phyloP scores from a whole-genome alignment of 305 asterid species.

The Vinca major region DNA sequence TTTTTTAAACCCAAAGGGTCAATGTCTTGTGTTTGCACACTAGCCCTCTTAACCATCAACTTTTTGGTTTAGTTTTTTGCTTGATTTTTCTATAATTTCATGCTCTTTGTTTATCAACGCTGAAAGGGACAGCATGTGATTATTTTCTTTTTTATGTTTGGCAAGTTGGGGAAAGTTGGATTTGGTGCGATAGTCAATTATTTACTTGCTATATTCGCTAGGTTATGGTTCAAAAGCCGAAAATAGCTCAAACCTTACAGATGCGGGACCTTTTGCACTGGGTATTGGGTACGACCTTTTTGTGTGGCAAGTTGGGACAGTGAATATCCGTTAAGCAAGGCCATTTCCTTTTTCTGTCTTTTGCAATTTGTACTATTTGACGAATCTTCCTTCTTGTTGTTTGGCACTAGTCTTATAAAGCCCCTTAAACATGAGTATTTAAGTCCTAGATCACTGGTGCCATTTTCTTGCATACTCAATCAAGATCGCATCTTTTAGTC shows the following conservation, averaged over 20 bases:
- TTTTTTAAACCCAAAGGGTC: conserved; percentile 12
- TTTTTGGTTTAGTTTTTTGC: conserved; percentile 19
- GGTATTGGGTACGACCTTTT: neutral
- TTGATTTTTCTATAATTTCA: conserved; percentile 30
- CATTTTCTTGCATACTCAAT: conserved; percentile 11
- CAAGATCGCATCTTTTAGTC: conserved; percentile 13
- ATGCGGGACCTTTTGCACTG: too few relatives aligned
- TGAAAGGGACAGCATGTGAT: conserved; percentile 30
- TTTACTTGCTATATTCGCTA: too few relatives aligned
- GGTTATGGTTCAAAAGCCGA: too few relatives aligned
- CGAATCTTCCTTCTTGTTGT: conserved; percentile 44
- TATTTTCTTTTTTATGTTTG: neutral
- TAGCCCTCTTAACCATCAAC: neutral
- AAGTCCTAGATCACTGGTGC: conserved; percentile 21
- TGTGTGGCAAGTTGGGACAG: conserved; percentile 50
- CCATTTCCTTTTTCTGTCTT: conserved; percentile 52
- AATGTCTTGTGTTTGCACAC: conserved; percentile 17
- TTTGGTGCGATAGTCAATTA: too few relatives aligned
- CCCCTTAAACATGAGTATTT: conserved; percentile 6
- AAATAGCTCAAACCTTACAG: too few relatives aligned
- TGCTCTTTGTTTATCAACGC: conserved; percentile 21
- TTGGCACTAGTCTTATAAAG: conserved; percentile 6
- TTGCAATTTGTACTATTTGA: conserved; percentile 29
- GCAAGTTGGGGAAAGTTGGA: too few relatives aligned
- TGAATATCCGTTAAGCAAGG: conserved; percentile 41